These are phyloP conservation scores for Thelephora aurantiotincta DNA, from an alignment of 768 basidiomycete species.

Conservation along the genomic window DNA sequence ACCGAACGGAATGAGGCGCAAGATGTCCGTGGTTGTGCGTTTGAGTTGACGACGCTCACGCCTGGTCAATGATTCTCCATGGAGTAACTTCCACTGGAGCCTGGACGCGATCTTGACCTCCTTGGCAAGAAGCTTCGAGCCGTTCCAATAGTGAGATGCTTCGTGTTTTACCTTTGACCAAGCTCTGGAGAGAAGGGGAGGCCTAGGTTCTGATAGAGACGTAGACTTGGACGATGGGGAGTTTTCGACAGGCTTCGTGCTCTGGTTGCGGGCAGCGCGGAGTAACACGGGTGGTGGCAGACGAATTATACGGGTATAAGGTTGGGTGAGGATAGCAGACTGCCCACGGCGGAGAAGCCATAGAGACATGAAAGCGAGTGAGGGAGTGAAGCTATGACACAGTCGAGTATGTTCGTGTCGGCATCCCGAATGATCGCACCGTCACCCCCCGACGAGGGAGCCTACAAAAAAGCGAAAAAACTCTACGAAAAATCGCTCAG, in stretches of 20 bases:
- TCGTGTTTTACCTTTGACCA: slow-evolving; percentile 97
- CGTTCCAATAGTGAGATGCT: slow-evolving; percentile 93
- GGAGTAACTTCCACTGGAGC: slow-evolving; percentile 84
- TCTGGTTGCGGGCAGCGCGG: slow-evolving; percentile 19
- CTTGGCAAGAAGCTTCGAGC: slow-evolving; percentile 83
- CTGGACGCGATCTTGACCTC: slow-evolving; percentile 85
- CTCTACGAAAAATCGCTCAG: slow-evolving; percentile 47
- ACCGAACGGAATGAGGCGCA: slow-evolving; percentile 89
- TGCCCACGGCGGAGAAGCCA: slow-evolving; percentile 52
- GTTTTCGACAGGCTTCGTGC: slow-evolving; percentile 17
- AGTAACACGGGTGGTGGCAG: slow-evolving; percentile 7
- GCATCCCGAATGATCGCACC: slow-evolving; percentile 11
- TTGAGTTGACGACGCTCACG: slow-evolving; percentile 90
- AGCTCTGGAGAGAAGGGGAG: slow-evolving; percentile 40
- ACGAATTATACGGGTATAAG: slow-evolving; percentile 3
- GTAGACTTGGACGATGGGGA: slow-evolving; percentile 17
- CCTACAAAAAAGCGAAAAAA: slow-evolving; percentile 45
- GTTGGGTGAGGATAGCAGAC: slow-evolving; percentile 9
- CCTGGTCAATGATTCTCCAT: slow-evolving; percentile 82
- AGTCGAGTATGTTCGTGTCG: slow-evolving; percentile 3
- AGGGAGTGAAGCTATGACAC: background rate
- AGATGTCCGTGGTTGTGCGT: slow-evolving; percentile 85
- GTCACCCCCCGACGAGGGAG: slow-evolving; percentile 13
- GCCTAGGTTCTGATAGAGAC: slow-evolving; percentile 18
- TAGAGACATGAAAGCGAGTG: slow-evolving; percentile 43